Evolutionary conservation across 1,284 basidiomycete genomes (phyloP).

Genomic region (Pyrrhoderma noxium): DNA sequence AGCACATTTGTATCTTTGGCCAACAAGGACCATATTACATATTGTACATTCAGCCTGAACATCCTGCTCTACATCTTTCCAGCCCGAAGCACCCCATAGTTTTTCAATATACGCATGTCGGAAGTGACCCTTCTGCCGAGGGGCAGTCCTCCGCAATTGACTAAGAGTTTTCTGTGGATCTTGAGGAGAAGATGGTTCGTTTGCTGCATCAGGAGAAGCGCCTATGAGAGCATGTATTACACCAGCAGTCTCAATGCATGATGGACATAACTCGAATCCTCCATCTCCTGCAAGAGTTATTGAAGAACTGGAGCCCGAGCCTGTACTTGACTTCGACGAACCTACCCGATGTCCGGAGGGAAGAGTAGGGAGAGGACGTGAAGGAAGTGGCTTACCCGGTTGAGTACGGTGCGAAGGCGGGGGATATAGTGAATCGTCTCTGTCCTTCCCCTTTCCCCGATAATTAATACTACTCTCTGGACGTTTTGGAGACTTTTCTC

Average conservation of each 20-base stretch:
- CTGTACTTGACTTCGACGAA: constrained; percentile 16
- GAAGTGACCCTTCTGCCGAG: constrained; percentile 59
- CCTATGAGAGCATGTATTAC: constrained; percentile 65
- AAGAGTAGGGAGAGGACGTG: constrained; percentile 12
- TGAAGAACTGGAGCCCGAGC: constrained; percentile 20
- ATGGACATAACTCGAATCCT: constrained; percentile 79
- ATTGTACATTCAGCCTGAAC: constrained; percentile 71
- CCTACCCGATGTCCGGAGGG: constrained; percentile 11
- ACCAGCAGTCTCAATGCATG: constrained; percentile 71
- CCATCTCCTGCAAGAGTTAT: constrained; percentile 15
- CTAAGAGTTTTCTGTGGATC: constrained; percentile 13
- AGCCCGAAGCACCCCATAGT: constrained; percentile 72
- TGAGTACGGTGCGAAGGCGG: constrained; percentile 16
- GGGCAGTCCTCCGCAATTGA: constrained; percentile 55
- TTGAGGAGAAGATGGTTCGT: constrained; percentile 38
- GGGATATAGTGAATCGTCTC: constrained; percentile 20
- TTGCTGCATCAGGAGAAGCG: constrained; percentile 38
- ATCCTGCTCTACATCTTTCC: constrained; percentile 83
- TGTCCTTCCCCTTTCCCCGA: constrained; percentile 32
- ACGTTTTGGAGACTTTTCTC: constrained; percentile 51
- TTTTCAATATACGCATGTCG: constrained; percentile 82
- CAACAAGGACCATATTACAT: constrained; percentile 53
- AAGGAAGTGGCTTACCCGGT: neutral
- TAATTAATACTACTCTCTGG: constrained; percentile 21
- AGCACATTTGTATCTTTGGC: constrained; percentile 76